Conservation (phyloP, 345 rosid genomes). For the Arabidopsis suecica region DNA sequence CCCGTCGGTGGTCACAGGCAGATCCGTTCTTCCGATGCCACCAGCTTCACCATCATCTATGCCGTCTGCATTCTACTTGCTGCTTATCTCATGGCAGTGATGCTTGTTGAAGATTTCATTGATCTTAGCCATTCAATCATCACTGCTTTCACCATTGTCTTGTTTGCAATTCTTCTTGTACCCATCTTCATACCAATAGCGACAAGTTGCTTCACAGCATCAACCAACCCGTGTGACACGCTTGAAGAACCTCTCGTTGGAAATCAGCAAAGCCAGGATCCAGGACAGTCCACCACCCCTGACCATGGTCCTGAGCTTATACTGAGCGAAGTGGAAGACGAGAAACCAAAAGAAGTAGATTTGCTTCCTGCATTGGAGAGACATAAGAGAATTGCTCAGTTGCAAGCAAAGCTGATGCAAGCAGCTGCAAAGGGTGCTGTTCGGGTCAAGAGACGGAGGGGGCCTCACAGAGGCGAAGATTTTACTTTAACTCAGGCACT, state of each 20-base stretch:
- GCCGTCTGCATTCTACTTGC: slow-evolving; percentile 77
- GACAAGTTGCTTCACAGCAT: slow-evolving; percentile 51
- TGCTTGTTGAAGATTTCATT: slow-evolving; percentile 80
- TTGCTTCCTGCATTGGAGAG: slow-evolving; percentile 80
- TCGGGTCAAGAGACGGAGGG: slow-evolving; percentile 72
- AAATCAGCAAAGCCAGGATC: slow-evolving; percentile 47
- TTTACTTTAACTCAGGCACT: slow-evolving; percentile 81
- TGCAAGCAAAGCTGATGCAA: slow-evolving; percentile 71
- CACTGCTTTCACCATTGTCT: slow-evolving; percentile 54
- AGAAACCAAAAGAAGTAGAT: slow-evolving; percentile 82
- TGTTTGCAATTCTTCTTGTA: slow-evolving; percentile 62
- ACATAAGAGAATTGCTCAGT: slow-evolving; percentile 69
- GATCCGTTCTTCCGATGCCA: slow-evolving; percentile 60
- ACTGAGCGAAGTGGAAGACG: slow-evolving; percentile 85
- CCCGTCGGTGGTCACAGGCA: slow-evolving; percentile 93
- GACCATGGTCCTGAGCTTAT: slow-evolving; percentile 68
- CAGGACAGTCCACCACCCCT: slow-evolving; percentile 50
- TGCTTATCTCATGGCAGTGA: slow-evolving; percentile 82
- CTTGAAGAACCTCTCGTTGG: slow-evolving; percentile 63
- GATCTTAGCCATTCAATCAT: slow-evolving; percentile 56
- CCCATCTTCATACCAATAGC: slow-evolving; percentile 68
- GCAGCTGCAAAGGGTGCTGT: slow-evolving; percentile 92
- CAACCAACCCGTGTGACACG: slow-evolving; percentile 52
- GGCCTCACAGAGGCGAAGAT: slow-evolving; percentile 87
- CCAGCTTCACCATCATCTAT: slow-evolving; percentile 64